Percentiles rank a stretch among this genome's conserved stretches.
phyloP scores from a whole-genome alignment of 208 protist genomes.

The Trypanosoma mega region DNA sequence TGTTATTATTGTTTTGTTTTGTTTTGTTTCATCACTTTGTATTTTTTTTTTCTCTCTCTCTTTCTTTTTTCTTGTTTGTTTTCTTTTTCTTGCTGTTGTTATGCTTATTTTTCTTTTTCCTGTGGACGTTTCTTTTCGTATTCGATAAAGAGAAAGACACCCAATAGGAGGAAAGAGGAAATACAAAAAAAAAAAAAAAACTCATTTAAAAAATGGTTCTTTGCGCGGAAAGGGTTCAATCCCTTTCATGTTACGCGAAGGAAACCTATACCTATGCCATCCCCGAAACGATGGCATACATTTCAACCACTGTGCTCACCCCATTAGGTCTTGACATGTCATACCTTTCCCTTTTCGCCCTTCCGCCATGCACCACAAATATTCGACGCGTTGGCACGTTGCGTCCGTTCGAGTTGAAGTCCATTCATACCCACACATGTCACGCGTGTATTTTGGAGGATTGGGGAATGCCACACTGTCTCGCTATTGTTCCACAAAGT shows the following conservation, averaged over 20 bases:
- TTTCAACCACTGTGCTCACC: constrained; percentile 24
- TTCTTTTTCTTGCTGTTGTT: constrained; percentile 14
- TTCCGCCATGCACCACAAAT: constrained; percentile 41
- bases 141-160: no score
- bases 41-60: background rate
- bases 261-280: constrained; percentile 12
- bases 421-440: background rate
- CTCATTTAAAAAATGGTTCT: no score
- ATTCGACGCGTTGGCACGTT: constrained; percentile 33
- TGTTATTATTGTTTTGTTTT: no score
- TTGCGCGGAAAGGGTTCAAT: no score
- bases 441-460: background rate
- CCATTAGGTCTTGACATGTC: constrained; percentile 13
- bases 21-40: no score
- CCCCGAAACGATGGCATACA: constrained; percentile 2
- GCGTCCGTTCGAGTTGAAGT: no score
- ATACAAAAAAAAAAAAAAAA: no score
- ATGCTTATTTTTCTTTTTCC: constrained; percentile 8
- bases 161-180: background rate
- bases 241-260: constrained; percentile 6
- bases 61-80: constrained; percentile 8
- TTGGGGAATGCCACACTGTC: constrained; percentile 21
- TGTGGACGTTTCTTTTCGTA: no score
- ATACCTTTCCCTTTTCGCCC: constrained; percentile 31
- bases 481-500: constrained; percentile 21